Conservation (phyloP, 108 stramenopile genomes). For the Licmophora abbreviata region DNA sequence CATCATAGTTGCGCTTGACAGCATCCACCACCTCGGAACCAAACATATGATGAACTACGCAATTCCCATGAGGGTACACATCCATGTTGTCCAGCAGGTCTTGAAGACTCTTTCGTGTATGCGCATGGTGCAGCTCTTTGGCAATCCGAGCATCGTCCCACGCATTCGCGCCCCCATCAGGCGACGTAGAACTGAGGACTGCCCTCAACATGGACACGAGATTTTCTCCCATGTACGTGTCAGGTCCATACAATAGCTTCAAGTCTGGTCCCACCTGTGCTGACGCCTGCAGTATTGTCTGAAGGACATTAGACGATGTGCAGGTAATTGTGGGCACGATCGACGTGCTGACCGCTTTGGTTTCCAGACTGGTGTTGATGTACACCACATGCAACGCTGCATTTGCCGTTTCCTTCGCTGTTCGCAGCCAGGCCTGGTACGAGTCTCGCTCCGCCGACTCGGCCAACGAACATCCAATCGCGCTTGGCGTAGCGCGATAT, state of each 20-base stretch:
- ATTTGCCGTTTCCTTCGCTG: constrained; percentile 18
- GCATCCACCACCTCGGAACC: constrained; percentile 64
- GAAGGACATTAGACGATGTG: constrained; percentile 85
- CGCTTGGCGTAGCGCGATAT: constrained; percentile 59
- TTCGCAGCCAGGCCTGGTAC: constrained; percentile 79
- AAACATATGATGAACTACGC: constrained; percentile 97
- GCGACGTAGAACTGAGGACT: constrained; percentile 18
- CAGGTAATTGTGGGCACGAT: constrained; percentile 93
- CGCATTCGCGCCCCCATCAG: constrained; percentile 1
- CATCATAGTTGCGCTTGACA: constrained; percentile 55
- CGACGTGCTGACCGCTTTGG: constrained; percentile 72
- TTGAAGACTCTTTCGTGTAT: constrained; percentile 42
- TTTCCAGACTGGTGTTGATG: constrained; percentile 93
- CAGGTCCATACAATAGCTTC: constrained; percentile 86
- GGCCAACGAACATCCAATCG: constrained; percentile 88
- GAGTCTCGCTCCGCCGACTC: constrained; percentile 79
- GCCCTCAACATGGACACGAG: constrained; percentile 58
- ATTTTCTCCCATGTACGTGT: constrained; percentile 96
- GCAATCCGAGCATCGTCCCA: constrained; percentile 69
- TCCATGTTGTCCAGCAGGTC: constrained; percentile 44
- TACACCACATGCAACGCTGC: constrained; percentile 84
- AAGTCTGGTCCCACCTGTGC: constrained; percentile 66
- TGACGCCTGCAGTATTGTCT: constrained; percentile 84
- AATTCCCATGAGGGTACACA: constrained; percentile 85
- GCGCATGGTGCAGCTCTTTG: constrained; percentile 54